phyloP scores from a whole-genome alignment of 169 alveolate species.

The Sarcocystis neurona region DNA sequence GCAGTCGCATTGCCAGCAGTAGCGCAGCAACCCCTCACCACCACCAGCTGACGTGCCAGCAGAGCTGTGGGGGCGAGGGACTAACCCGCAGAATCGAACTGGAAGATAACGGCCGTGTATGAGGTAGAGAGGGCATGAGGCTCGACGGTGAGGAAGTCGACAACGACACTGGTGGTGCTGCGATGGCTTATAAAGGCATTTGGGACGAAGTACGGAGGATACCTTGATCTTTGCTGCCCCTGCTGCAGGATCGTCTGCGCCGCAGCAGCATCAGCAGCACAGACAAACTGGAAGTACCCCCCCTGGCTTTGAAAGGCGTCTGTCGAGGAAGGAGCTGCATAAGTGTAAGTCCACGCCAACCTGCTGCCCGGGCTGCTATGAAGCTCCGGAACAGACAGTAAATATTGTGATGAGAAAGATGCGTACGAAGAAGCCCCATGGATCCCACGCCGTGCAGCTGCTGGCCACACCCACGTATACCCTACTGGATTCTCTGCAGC shows the following conservation, averaged over 20 bases:
- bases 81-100: conserved; percentile 56
- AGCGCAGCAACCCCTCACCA: too few relatives aligned
- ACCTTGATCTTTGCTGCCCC: conserved; percentile 38
- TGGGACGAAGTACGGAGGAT: conserved; percentile 59
- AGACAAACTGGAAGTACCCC: conserved; percentile 43
- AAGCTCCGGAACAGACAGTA: background rate
- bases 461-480: background rate
- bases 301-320: conserved; percentile 29
- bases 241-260: conserved; percentile 41
- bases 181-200: conserved; percentile 38
- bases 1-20: too few relatives aligned
- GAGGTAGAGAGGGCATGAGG: conserved; percentile 34
- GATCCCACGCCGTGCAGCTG: background rate
- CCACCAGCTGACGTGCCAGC: background rate
- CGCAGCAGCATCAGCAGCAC: conserved; percentile 14
- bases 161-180: conserved; percentile 39
- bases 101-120: conserved; percentile 37
- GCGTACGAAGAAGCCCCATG: background rate
- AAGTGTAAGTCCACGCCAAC: conserved; percentile 46
- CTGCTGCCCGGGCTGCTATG: conserved; percentile 24
- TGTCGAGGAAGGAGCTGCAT: conserved; percentile 20
- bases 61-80: background rate
- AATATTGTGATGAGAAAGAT: background rate
- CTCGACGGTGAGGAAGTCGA: conserved; percentile 49
- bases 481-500: background rate